Evolutionary conservation across 345 rosid genomes (phyloP), one percentile per base, ranked within the genome.

Genomic region (Viola odorata): DNA sequence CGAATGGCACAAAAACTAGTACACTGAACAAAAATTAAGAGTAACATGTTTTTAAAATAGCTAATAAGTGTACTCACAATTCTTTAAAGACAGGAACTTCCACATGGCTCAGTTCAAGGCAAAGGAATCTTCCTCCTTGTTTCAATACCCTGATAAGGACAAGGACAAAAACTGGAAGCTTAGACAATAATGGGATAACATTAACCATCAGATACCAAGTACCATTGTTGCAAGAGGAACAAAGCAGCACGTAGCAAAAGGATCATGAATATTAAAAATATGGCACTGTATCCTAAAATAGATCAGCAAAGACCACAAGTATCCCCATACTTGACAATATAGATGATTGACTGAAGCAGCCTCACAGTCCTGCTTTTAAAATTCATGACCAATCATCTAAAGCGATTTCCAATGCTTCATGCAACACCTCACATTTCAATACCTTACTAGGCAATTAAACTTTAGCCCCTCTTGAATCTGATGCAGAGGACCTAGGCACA

Each of bases 91-190:
- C 45, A 12, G 96, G 96, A 70, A 81, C 75, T 17, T 94, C 95
- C 49, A 90, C 91, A 44, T 90, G 97, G 81, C 97, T 90, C 55
- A 94, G 81, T 76, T 90, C 96, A 66, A 94, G 91, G 84, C 99
- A 94, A 57, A 90, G 78, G 68, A 94, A 90, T 68, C 97, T 86
- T 73, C 99, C 99, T 68, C 99, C 99, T 12, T 81, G 81, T 77
- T 85, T 84, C 63, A 90, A 73, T 59, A 94, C 95, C 87, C 99
- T 72, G 45, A 49, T 44, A 53, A 49, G 5, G 32, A 40, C 41
- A 60, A 50, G 12, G 15, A 14, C 4, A 37, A 6, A 56, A 61
- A 12, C n/a, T 14, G 42, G 15, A 37, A 40, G 11, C 10, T 66
- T 5, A 17, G 4, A 7, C n/a, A 17, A 3, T 6, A 53, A 57